Evolutionary conservation across 805 yeast genomes (phyloP), one percentile per base, ranked within the genome.

Genomic region (Suhomyces sp.): DNA sequence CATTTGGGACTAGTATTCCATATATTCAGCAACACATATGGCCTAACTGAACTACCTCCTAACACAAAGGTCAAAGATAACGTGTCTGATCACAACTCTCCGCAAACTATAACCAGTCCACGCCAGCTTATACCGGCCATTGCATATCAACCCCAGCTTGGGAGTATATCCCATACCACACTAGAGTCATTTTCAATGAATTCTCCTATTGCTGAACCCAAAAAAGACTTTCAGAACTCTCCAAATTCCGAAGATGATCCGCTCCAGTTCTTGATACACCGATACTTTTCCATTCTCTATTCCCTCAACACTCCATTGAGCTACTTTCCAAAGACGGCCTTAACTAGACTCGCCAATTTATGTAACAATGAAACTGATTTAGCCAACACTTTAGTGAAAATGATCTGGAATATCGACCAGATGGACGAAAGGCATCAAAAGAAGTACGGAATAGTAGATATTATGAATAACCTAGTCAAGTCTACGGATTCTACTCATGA

Each of bases 311-410:
- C 73, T 1, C 79, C 80, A 1, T 62, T 76, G 44, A 70, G 68
- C 44, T 76, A 76, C 55, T 75, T 61, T 69, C 79, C 67, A 66
- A 83, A 83, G 57, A 80, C 85, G 0, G 77, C 81, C 4, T 63
- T 83, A 38, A 64, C 78, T 10, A 65, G 86, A 49, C 65, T 82
- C 48, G 70, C 66, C 46, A 74, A 74, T 22, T 62, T 83, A 56
- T 79, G 83, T 53, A 55, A 56, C 2, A 56, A 62, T 29, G 66
- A 69, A 17, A 51, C 55, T 12, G 51, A 53, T 2, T 53, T 63
- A 19, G 50, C 53, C 7, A 66, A 66, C 19, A 63, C 52, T 4
- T 54, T 83, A 4, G 54, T 57, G 13, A 61, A 67, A 19, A 56
- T 78, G 27, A 56, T 70, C 2, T 54, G 79, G 13, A 57, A 71